Conservation (phyloP, 345 rosid genomes). For the Pseudoturritis turrita region DNA sequence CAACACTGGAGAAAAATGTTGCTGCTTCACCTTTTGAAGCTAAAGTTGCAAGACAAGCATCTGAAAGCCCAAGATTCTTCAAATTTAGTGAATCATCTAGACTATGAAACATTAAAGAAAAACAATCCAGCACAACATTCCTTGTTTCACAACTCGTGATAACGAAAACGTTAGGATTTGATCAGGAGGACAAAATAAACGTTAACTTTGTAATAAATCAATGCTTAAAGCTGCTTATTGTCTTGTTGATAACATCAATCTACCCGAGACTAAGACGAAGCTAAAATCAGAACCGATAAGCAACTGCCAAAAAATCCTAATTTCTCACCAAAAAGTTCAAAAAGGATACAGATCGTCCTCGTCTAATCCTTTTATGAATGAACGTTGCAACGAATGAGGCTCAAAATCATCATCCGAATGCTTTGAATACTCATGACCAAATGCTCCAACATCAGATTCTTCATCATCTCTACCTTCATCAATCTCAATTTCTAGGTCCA, state of each 20-base stretch:
- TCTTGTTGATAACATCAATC: neutral
- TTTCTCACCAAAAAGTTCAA: neutral
- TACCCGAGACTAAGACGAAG: neutral
- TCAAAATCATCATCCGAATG: slow-evolving; percentile 28
- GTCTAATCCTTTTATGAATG: slow-evolving; percentile 43
- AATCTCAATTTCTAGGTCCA: slow-evolving; percentile 35
- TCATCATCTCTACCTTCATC: slow-evolving; percentile 34
- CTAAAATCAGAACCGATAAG: neutral
- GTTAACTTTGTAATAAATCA: neutral
- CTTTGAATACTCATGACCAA: slow-evolving; percentile 15
- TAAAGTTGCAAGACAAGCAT: slow-evolving; percentile 75
- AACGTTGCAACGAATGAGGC: slow-evolving; percentile 20
- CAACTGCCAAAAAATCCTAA: neutral
- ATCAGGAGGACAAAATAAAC: neutral
- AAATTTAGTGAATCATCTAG: slow-evolving; percentile 64
- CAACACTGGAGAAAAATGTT: neutral
- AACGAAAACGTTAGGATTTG: too few relatives aligned
- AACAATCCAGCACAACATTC: neutral
- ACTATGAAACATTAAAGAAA: slow-evolving; percentile 42
- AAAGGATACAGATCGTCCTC: slow-evolving; percentile 81
- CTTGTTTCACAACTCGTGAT: neutral
- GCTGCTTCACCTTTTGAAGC: slow-evolving; percentile 44
- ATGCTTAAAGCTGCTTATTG: neutral
- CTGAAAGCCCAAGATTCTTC: slow-evolving; percentile 75
- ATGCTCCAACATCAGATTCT: slow-evolving; percentile 5